A percentile compares a stretch with the other conserved stretches of the same genome.
Conservation (phyloP, 371 early-diverging fungal genomes). For the Mucor mucedo region DNA sequence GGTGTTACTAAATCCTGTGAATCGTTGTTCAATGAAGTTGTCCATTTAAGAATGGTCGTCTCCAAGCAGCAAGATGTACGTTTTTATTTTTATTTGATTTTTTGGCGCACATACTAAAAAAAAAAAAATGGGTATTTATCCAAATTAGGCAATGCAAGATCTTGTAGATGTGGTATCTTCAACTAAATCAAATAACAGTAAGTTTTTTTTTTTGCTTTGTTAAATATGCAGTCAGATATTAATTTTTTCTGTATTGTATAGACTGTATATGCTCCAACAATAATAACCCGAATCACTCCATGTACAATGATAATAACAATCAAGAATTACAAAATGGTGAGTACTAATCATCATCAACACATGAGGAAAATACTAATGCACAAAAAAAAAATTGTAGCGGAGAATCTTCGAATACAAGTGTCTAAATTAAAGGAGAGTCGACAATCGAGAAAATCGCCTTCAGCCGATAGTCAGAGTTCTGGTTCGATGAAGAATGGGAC, state of each 20-base stretch:
- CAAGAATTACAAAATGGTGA: slow-evolving; percentile 29
- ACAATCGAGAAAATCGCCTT: slow-evolving; percentile 1
- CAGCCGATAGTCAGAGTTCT: not conserved
- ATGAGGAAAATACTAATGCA: no score
- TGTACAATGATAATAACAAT: slow-evolving; percentile 10
- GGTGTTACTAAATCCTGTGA: slow-evolving; percentile 29
- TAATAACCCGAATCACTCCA: not conserved
- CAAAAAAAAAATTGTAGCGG: slow-evolving; percentile 19
- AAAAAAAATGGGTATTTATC: slow-evolving; percentile 17
- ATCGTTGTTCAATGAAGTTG: slow-evolving; percentile 29
- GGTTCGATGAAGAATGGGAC: slow-evolving; percentile 2
- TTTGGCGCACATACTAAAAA: not conserved
- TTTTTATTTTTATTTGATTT: not conserved
- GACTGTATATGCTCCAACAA: slow-evolving; percentile 16
- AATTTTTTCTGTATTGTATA: not conserved
- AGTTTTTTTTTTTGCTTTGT: not conserved
- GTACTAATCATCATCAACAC: not conserved
- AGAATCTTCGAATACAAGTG: slow-evolving; percentile 30
- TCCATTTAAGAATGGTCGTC: slow-evolving; percentile 29
- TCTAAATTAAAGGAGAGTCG: slow-evolving; percentile 28
- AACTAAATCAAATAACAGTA: slow-evolving; percentile 23
- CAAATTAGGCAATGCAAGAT: slow-evolving; percentile 39
- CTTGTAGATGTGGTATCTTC: slow-evolving; percentile 30
- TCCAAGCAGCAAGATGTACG: slow-evolving; percentile 45
- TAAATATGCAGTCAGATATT: not conserved